Percentiles rank a stretch among this genome's conserved stretches.
These are phyloP conservation scores for Termitomyces sp. DNA, from an alignment of 768 basidiomycete species.

Conservation along the genomic window DNA sequence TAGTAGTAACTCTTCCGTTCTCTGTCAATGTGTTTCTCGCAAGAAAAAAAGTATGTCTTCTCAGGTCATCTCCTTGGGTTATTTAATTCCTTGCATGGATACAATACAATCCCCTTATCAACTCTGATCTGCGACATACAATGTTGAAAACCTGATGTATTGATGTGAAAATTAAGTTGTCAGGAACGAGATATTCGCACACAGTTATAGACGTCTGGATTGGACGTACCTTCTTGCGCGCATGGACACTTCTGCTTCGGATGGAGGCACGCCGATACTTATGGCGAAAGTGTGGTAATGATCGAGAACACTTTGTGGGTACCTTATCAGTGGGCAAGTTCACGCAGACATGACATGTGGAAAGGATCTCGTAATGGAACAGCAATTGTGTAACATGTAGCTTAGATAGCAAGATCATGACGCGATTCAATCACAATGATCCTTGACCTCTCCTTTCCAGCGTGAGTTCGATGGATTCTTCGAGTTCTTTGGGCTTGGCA, in stretches of 20 bases:
- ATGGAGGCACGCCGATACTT: background rate
- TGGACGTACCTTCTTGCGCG: too few species aligned
- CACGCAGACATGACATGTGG: too few species aligned
- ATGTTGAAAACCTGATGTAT: background rate
- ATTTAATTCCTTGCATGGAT: background rate
- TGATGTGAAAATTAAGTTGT: background rate
- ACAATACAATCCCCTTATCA: background rate
- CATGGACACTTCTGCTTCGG: background rate
- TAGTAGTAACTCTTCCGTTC: background rate
- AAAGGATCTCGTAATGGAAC: background rate
- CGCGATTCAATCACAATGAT: background rate
- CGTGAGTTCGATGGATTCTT: background rate
- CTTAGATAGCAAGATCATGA: background rate
- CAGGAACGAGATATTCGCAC: background rate
- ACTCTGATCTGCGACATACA: background rate
- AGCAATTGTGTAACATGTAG: background rate
- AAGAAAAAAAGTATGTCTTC: background rate
- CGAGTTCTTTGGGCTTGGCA: background rate
- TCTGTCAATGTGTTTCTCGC: background rate
- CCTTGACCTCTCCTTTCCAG: background rate
- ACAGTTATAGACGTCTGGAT: background rate
- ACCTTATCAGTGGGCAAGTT: background rate
- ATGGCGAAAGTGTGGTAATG: background rate
- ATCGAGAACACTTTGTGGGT: background rate
- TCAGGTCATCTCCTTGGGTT: background rate